These are phyloP conservation scores for Ogataea nakhonphanomensis DNA, from an alignment of 805 yeast species.

Conservation along the genomic window DNA sequence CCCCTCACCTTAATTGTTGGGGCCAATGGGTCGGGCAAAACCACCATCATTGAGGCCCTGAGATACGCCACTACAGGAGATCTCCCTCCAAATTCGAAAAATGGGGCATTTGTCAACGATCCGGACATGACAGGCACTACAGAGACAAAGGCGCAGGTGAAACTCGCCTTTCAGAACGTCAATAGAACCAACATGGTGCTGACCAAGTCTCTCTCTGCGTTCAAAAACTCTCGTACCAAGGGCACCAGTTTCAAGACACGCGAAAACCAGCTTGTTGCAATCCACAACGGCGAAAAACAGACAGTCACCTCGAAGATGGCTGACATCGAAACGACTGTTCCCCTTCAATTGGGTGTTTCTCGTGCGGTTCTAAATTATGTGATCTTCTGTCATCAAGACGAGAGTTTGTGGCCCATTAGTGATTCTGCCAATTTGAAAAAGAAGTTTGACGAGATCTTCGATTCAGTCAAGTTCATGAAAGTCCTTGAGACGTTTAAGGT, in stretches of 20 bases:
- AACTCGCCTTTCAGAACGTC: conserved; percentile 74
- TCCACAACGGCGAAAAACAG: conserved; percentile 62
- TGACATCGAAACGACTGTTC: conserved; percentile 80
- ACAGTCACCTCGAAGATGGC: conserved; percentile 78
- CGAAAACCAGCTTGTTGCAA: conserved; percentile 79
- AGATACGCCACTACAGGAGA: conserved; percentile 94
- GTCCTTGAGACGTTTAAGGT: conserved; percentile 77
- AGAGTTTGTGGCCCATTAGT: conserved; percentile 91
- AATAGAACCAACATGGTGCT: conserved; percentile 77
- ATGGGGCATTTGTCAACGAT: conserved; percentile 95
- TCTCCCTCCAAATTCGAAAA: conserved; percentile 91
- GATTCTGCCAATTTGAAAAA: conserved; percentile 89
- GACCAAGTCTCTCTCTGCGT: conserved; percentile 78
- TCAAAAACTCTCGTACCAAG: conserved; percentile 49
- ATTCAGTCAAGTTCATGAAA: conserved; percentile 89
- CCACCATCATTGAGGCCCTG: conserved; percentile 91
- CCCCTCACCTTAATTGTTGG: conserved; percentile 96
- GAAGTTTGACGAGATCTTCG: conserved; percentile 93
- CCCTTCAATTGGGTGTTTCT: conserved; percentile 82
- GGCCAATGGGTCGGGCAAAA: conserved; percentile 93
- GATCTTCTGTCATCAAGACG: conserved; percentile 96
- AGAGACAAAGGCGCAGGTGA: conserved; percentile 85
- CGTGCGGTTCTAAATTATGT: conserved; percentile 86
- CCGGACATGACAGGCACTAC: conserved; percentile 76
- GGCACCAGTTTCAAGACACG: conserved; percentile 76